Conservation (phyloP, 805 yeast species). For the Lipomyces mesembrius region DNA sequence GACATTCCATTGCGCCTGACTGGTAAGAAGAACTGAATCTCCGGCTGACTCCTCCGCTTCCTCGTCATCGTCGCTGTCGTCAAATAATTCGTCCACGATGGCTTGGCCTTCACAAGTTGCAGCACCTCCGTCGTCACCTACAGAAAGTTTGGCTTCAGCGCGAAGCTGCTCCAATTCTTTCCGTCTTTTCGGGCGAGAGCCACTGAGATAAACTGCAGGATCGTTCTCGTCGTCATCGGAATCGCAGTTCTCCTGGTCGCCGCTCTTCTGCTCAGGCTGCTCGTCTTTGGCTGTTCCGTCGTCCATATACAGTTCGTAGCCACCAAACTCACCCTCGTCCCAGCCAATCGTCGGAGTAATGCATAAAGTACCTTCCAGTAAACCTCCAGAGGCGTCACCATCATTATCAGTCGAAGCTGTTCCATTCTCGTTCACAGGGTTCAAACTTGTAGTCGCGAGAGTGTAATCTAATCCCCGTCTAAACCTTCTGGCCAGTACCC, state of each 20-base stretch:
- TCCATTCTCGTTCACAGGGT: constrained; percentile 38
- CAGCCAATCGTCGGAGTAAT: constrained; percentile 83
- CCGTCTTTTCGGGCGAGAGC: constrained; percentile 25
- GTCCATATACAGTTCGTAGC: constrained; percentile 86
- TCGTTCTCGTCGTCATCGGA: constrained; percentile 30
- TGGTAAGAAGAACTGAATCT: constrained; percentile 75
- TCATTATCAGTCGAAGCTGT: constrained; percentile 45
- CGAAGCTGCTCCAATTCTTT: constrained; percentile 28
- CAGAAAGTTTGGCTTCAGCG: constrained; percentile 15
- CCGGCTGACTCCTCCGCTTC: constrained; percentile 60
- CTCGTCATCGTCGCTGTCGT: constrained; percentile 69
- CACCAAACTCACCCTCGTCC: constrained; percentile 81
- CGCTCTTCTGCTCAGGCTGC: constrained; percentile 59
- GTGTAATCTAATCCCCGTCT: constrained; percentile 96
- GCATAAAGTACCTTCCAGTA: constrained; percentile 78
- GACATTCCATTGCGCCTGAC: constrained; percentile 83
- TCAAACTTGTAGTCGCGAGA: constrained; percentile 66
- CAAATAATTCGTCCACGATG: constrained; percentile 45
- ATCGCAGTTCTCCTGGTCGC: background rate
- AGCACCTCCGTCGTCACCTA: constrained; percentile 41
- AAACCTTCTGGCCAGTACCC: constrained; percentile 77
- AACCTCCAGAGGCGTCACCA: constrained; percentile 49
- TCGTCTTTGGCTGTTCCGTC: constrained; percentile 40
- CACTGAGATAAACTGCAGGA: constrained; percentile 39
- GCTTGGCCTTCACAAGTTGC: constrained; percentile 52